Evolutionary conservation across 192 early-diverging fungal species (phyloP), one percentile per base, ranked within the genome.

Genomic region (Haplosporangium gracile): DNA sequence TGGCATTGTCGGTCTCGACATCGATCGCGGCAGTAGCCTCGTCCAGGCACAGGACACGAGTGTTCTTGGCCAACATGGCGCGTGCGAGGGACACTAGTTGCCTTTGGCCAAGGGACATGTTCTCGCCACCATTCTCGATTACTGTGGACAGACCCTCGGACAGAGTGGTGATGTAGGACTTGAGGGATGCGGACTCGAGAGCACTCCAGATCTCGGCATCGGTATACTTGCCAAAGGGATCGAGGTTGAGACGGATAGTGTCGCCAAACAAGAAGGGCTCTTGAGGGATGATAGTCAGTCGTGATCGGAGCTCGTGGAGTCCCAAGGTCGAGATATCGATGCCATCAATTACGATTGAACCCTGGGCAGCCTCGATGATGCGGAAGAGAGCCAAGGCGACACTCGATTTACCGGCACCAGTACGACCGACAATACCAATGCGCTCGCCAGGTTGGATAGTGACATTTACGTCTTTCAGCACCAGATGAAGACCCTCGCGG

Each of bases 81-180:
- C 95, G 90, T 0, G 95, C 95, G 40, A 96, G 88, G 26, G 91
- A 91, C 39, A 96, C 88, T 65, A 95, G 83, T 88, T 97, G 96
- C 32, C 94, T 80, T 88, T 97, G 95, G 32, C 96, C 96, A 51
- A 94, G 92, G 29, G 94, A 96, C 80, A 97, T 96, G 88, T 97
- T 97, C 43, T 92, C 88, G 29, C 97, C 97, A 51, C 94, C 92
- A 73, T 97, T 95, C 26, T 92, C 82, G 4, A 99, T 93, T 42
- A 84, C 76, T 7, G 90, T 89, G 39, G 97, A 95, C n/a, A 97
- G 88, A 34, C 92, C 92, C 39, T 91, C 93, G 6, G 92, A 89
- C 68, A 95, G 80, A 47, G 88, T 68, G n/a, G 88, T 85, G 47
- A 99, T 82, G 70, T 93, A 88, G 13, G 89, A 82, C 87, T 94